These are phyloP conservation scores for Eucalyptus decipiens DNA, from an alignment of 345 rosid genomes.

Conservation along the genomic window DNA sequence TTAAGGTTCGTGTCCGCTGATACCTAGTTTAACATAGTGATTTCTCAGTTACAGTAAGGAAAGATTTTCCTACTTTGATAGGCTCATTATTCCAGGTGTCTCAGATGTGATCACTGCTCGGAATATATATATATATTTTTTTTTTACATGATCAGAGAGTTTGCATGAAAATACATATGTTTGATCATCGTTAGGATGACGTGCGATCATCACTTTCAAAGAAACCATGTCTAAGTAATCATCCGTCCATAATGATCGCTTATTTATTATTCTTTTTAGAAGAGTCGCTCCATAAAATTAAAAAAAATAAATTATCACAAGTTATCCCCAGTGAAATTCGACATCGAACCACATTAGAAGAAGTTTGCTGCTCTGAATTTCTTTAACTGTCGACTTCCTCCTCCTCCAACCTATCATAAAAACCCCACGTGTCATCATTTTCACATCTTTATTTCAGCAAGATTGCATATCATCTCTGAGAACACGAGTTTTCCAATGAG, in stretches of 20 bases:
- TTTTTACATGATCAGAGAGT: background rate
- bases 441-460: background rate
- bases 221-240: background rate
- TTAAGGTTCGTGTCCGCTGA: background rate
- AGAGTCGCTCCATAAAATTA: too few species aligned
- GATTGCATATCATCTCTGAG: background rate
- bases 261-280: too few species aligned
- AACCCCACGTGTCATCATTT: background rate
- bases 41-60: background rate
- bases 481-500: background rate
- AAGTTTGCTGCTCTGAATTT: background rate
- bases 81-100: background rate
- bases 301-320: too few species aligned
- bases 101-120: background rate
- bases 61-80: background rate
- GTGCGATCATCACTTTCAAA: background rate
- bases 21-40: background rate
- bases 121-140: background rate
- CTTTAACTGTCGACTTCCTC: background rate
- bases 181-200: background rate
- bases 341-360: too few species aligned
- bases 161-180: background rate
- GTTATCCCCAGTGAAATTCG: background rate
- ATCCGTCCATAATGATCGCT: background rate
- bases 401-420: background rate